Conservation (phyloP, 2,329 filamentous ascomycete genomes). For the Hypoxylon sp. region DNA sequence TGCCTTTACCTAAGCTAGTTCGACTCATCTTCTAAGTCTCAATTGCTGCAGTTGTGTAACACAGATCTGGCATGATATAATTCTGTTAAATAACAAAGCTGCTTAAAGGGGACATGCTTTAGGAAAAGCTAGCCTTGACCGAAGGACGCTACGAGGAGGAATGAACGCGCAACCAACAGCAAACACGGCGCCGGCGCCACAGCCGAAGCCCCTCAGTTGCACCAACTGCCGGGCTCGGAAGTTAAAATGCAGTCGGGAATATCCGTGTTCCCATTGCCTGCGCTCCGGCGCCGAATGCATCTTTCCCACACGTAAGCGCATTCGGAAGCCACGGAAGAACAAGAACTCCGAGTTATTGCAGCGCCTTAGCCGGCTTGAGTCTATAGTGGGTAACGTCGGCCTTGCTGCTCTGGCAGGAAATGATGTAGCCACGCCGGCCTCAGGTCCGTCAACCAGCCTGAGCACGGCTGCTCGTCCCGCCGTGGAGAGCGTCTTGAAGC, state of each 20-base stretch:
- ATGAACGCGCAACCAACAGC: conserved; percentile 22
- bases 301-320: conserved; percentile 61
- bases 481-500: neutral
- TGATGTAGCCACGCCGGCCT: neutral
- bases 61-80: neutral
- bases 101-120: neutral
- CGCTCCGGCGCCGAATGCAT: conserved; percentile 62
- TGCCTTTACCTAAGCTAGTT: conserved; percentile 2
- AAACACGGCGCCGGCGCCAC: conserved; percentile 3
- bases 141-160: neutral
- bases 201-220: conserved; percentile 63
- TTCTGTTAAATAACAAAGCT: neutral
- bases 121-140: neutral
- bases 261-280: conserved; percentile 68
- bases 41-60: neutral
- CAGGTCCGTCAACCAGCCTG: neutral
- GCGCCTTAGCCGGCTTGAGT: conserved; percentile 60
- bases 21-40: neutral
- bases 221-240: conserved; percentile 74
- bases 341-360: conserved; percentile 61
- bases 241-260: conserved; percentile 69
- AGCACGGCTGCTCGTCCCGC: neutral
- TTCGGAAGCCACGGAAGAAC: conserved; percentile 56
- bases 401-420: conserved; percentile 44
- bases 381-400: conserved; percentile 61